These are phyloP conservation scores for Penicillium antarcticum DNA, from an alignment of 495 filamentous ascomycete species.

Conservation along the genomic window DNA sequence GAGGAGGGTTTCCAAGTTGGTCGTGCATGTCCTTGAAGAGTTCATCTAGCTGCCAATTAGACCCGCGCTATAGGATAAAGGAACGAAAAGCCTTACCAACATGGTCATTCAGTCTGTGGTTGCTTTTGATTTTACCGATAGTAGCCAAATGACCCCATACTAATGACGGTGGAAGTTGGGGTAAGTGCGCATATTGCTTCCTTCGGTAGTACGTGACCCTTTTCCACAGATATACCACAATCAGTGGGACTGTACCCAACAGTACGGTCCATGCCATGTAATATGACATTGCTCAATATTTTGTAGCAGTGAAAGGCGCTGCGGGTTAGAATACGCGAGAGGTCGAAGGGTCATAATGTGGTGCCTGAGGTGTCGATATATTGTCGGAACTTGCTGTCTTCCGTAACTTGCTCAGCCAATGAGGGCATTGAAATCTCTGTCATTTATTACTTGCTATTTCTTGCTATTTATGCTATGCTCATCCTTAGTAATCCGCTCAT, in stretches of 20 bases:
- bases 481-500: too few species aligned
- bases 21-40: neutral
- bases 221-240: neutral
- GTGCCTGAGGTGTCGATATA: too few species aligned
- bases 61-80: neutral
- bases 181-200: neutral
- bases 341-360: too few species aligned
- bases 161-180: neutral
- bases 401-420: too few species aligned
- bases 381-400: too few species aligned
- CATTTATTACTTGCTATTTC: too few species aligned
- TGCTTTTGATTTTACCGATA: neutral
- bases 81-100: neutral
- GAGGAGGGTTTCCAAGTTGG: slow-evolving; percentile 1
- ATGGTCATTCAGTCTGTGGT: neutral
- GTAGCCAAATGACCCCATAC: neutral
- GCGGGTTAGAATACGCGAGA: too few species aligned
- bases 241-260: neutral
- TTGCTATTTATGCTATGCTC: too few species aligned
- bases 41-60: neutral
- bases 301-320: too few species aligned
- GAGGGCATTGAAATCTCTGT: too few species aligned
- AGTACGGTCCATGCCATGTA: neutral
- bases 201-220: neutral
- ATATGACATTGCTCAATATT: too few species aligned